phyloP scores from a whole-genome alignment of 441 rosid genomes.

The Raphanus hybrid region DNA sequence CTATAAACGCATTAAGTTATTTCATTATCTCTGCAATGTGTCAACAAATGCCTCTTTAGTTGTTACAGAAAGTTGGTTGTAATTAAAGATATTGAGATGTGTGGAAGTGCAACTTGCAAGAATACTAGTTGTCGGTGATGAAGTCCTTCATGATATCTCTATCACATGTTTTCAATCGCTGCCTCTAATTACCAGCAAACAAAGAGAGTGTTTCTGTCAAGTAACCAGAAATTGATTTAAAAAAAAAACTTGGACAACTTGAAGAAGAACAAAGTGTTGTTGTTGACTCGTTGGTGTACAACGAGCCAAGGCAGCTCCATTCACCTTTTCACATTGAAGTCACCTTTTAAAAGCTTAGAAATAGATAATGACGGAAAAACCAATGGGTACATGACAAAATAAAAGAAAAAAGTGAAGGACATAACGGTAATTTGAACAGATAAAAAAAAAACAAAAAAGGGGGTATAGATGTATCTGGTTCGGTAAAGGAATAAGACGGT shows the following conservation, averaged over 20 bases:
- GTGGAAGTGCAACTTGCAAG: slow-evolving; percentile 17
- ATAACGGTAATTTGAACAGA: neutral
- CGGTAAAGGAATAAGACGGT: slow-evolving; percentile 12
- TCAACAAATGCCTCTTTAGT: neutral
- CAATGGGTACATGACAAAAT: neutral
- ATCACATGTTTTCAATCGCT: slow-evolving; percentile 9
- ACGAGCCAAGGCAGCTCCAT: neutral
- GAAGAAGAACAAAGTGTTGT: too few relatives aligned
- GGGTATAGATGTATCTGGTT: neutral
- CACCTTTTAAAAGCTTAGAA: slow-evolving; percentile 23
- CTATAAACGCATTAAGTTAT: too few relatives aligned
- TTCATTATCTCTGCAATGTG: neutral
- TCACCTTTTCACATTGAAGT: neutral
- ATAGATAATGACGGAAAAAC: slow-evolving; percentile 34
- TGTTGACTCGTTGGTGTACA: neutral
- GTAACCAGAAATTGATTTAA: too few relatives aligned
- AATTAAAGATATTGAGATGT: slow-evolving; percentile 31
- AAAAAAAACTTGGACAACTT: too few relatives aligned
- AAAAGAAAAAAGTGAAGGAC: slow-evolving; percentile 2
- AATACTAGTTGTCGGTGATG: slow-evolving; percentile 4
- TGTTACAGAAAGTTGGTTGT: neutral
- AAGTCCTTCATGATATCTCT: slow-evolving; percentile 3
- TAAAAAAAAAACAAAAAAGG: neutral
- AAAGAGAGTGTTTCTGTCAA: neutral
- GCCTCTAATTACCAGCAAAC: slow-evolving; percentile 1